Evolutionary conservation across 345 rosid species (phyloP).

Genomic region (Hibiscus trionum): DNA sequence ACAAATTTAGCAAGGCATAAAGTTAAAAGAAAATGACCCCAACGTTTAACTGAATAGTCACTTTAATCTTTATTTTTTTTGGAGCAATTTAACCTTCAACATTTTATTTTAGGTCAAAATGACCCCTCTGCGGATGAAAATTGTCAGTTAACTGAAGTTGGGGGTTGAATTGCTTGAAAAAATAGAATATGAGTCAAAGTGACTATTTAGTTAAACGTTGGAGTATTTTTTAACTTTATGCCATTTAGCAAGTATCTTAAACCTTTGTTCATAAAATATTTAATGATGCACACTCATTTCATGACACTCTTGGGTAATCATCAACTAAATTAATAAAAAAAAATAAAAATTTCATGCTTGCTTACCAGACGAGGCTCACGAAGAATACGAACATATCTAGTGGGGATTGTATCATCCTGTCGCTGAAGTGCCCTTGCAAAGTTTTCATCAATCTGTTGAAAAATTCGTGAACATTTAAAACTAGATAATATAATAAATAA

Average conservation of each 20-base stretch:
- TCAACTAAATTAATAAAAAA: background rate
- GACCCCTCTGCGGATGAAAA: too few species aligned
- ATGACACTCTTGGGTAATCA: background rate
- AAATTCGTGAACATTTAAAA: background rate
- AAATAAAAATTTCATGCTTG: background rate
- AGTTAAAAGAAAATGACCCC: too few species aligned
- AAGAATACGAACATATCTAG: constrained; percentile 23
- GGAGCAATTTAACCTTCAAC: too few species aligned
- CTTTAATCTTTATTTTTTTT: too few species aligned
- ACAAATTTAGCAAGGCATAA: background rate
- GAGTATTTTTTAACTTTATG: too few species aligned
- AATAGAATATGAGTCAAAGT: too few species aligned
- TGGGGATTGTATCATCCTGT: constrained; percentile 35
- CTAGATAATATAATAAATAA: background rate
- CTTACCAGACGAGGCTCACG: constrained; percentile 36
- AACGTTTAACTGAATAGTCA: too few species aligned
- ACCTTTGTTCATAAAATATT: background rate
- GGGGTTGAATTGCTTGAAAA: too few species aligned
- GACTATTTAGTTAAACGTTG: too few species aligned
- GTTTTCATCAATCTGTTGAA: constrained; percentile 50
- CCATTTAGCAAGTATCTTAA: background rate
- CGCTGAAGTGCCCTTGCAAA: constrained; percentile 51
- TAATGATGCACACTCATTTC: background rate
- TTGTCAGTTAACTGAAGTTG: too few species aligned
- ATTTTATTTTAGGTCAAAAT: too few species aligned